Evolutionary conservation across 2,329 filamentous ascomycete genomes (phyloP), one percentile per base, ranked within the genome.

Genomic region (Tolypocladium cylindrosporum): DNA sequence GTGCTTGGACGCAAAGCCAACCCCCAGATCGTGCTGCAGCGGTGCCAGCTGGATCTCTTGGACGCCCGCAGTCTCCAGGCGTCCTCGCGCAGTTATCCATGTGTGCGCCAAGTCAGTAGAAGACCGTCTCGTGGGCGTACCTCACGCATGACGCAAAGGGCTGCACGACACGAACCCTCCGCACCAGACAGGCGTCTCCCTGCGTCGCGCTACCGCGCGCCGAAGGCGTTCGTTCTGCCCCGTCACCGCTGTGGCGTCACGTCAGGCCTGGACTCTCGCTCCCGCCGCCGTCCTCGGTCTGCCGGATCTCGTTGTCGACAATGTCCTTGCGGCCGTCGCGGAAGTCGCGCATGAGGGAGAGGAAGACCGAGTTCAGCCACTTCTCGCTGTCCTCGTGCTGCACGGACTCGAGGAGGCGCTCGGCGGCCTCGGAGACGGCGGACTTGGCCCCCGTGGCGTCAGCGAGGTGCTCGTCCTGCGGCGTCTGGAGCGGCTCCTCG

Each of bases 341-440:
- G 52, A 77, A 77, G 57, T 77, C 75, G 21, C 74, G 71, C 75
- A 77, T 77, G 4, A 77, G 67, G 0, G 72, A 71, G 9, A 77
- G 65, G 48, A 77, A 77, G n/a, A 70, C 66, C 0, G 75, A 77
- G 51, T 77, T 75, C 61, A 75, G 74, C 75, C 75, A 77, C 61
- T 77, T 77, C 10, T 77, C 75, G 48, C 74, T 74, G 51, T 69
- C 66, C 60, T 77, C 75, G 56, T 77, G 75, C 61, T 75, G 68
- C 31, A 77, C 75, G 2, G 72, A 72, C 53, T 76, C 72, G 41
- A 77, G 68, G 1, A 77, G 71, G 27, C 73, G 69, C 59, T 74
- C 70, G 8, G 75, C 75, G 0, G 75, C 75, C 58, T 76, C 73
- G 2, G 75, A 72, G 2, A 77, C 72, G 27, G 72, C 73, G 1